A percentile compares a stretch with the other conserved stretches of the same genome.
phyloP scores from a whole-genome alignment of 2,329 filamentous ascomycete species.

The Talaromyces sp. region DNA sequence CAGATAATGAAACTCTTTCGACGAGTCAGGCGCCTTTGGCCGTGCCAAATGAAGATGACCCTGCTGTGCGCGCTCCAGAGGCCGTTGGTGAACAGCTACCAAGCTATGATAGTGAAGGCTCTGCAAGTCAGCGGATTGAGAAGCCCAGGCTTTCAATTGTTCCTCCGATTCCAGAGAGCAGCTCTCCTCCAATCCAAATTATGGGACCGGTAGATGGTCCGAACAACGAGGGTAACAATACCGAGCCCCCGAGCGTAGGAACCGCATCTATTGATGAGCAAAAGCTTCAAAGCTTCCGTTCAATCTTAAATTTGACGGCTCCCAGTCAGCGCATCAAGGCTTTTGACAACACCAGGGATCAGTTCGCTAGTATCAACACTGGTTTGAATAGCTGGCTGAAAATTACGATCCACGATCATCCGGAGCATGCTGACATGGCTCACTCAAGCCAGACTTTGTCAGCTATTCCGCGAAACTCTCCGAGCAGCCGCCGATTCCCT shows the following conservation, averaged over 20 bases:
- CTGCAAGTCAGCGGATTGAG: constrained; percentile 20
- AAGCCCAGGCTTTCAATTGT: constrained; percentile 37
- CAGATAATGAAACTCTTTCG: constrained; percentile 11
- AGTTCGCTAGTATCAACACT: constrained; percentile 72
- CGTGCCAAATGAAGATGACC: constrained; percentile 22
- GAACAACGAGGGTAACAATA: constrained; percentile 11
- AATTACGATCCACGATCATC: constrained; percentile 52
- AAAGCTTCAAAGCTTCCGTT: constrained; percentile 66
- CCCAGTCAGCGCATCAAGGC: constrained; percentile 70
- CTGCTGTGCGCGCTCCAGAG: neutral
- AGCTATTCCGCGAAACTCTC: constrained; percentile 32
- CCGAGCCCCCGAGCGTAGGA: constrained; percentile 14
- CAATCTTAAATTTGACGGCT: constrained; percentile 72
- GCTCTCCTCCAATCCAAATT: constrained; percentile 18
- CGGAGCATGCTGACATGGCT: constrained; percentile 55
- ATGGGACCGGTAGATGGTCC: constrained; percentile 9
- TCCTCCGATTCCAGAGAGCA: constrained; percentile 26
- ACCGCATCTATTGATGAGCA: constrained; percentile 28
- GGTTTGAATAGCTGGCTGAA: constrained; percentile 68
- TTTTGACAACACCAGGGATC: constrained; percentile 71
- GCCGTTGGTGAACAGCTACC: constrained; percentile 8
- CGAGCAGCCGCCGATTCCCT: constrained; percentile 43
- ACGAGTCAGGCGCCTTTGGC: constrained; percentile 14
- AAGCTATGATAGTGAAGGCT: constrained; percentile 10
- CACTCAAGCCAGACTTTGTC: constrained; percentile 37